A percentile compares a stretch with the other conserved stretches of the same genome.
Evolutionary conservation across 768 basidiomycete species (phyloP).

Genomic region (Tylopilus balloui): DNA sequence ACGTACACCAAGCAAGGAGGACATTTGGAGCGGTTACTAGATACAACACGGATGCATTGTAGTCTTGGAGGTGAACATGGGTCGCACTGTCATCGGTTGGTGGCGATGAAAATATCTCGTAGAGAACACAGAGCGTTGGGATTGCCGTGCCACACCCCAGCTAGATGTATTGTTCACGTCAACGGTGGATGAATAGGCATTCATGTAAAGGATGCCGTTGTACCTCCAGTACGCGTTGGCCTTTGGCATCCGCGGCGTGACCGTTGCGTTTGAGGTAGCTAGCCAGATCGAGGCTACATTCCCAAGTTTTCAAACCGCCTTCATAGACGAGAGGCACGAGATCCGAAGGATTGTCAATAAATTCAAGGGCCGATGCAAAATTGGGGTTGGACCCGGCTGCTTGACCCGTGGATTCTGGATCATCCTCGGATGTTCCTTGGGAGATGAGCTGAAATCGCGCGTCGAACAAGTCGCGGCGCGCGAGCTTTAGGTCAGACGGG

Average conservation of each 20-base stretch:
- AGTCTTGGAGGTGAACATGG: conserved; percentile 83
- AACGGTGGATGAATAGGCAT: neutral
- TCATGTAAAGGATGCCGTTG: neutral
- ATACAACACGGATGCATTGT: conserved; percentile 76
- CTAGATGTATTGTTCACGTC: conserved; percentile 36
- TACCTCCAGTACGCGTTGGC: conserved; percentile 71
- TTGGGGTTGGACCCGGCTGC: conserved; percentile 3
- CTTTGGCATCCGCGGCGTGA: conserved; percentile 30
- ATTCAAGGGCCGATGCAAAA: conserved; percentile 43
- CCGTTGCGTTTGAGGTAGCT: conserved; percentile 48
- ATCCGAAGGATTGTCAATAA: conserved; percentile 82
- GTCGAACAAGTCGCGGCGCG: conserved; percentile 88
- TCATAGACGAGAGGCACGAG: conserved; percentile 91
- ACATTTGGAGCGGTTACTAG: conserved; percentile 79
- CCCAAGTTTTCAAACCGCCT: conserved; percentile 97
- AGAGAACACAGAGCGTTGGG: conserved; percentile 72
- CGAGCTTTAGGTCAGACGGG: conserved; percentile 35
- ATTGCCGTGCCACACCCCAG: conserved; percentile 92
- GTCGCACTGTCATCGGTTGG: conserved; percentile 32
- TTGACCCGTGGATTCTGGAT: conserved; percentile 26
- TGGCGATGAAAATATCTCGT: conserved; percentile 46
- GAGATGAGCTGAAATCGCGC: conserved; percentile 91
- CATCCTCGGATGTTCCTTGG: conserved; percentile 39
- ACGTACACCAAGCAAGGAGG: conserved; percentile 78
- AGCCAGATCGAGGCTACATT: conserved; percentile 87